Evolutionary conservation across 805 yeast species (phyloP), one percentile per base, ranked within the genome.

Genomic region (Sugiyamaella americana): DNA sequence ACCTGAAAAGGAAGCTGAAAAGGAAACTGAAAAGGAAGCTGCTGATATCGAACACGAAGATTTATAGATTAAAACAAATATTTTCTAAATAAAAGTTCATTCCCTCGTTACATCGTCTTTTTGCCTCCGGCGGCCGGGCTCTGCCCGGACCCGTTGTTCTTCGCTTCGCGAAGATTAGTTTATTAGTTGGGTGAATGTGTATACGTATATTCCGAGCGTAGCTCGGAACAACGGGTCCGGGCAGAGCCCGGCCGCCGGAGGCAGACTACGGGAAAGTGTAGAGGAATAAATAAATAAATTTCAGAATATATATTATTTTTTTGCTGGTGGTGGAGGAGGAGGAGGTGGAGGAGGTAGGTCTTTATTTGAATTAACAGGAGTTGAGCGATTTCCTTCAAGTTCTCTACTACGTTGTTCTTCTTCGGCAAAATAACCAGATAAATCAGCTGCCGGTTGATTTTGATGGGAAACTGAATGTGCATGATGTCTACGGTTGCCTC

Each of bases 1-100:
- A 11, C 68, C 55, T 45, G 65, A 50, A 34, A 56, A 73, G 44
- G 64, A 55, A 41, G 57, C 50, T 30, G 51, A 30, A 37, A 52
- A 43, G 20, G 56, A 41, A 30, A 55, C 54, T 39, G 61, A 59
- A 20, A 60, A 58, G 40, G 29, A 38, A 11, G 37, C 5, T 13
- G 48, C 38, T n/a, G 44, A 29, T n/a, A 37, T 46, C 29, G 46
- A 40, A n/a, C 46, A 46, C 21, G 46, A 46, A 11, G 50, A 46
- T 21, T 23, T 41, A 30, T 40, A 46, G 24, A 35, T 21, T 5
- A 18, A 22, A 20, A 40, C 11, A 23, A 8, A 8, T 8, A 26
- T 13, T 26, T 13, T 26, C 32, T 26, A n/a, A n/a, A n/a, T n/a
- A n/a, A n/a, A n/a, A n/a, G n/a, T n/a, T n/a, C n/a, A n/a, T n/a